Base-by-base conservation (phyloP, 2,329 filamentous ascomycete genomes). In the Teratosphaeria gauchensis region DNA sequence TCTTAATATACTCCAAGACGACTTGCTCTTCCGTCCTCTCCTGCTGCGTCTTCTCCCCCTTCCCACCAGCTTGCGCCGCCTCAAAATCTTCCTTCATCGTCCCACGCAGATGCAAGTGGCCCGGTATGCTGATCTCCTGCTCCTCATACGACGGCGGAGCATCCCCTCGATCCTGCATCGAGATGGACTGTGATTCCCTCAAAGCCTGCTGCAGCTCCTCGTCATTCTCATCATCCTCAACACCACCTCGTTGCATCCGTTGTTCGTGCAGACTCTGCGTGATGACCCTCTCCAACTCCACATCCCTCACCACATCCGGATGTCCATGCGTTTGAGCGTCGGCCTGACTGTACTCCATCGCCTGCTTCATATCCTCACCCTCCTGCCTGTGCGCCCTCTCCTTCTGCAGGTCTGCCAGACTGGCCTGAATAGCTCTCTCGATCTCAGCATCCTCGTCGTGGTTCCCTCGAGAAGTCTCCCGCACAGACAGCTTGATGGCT, bases 1-100 rank as follows among this genome's bases (percentile, higher is more conserved):
- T 87, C 78, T 87, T 88, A 48, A 90, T 80, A 71, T 89, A 90
- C 66, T 90, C 87, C 69, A 92, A 72, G 8, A 91, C 82, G 59
- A 88, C 84, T 58, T 90, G 83, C 69, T 92, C 87, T 68, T 91
- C 88, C 72, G 30, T 81, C 78, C 56, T 70, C 70, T 72, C 71
- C 66, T 69, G 71, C 65, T 64, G 60, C 4, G 58, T 63, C 60
- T 63, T 67, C 65, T 69, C 67, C 33, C 59, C 58, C 28, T 58
- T n/a, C 54, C 52, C 42, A 28, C 28, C 12, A 11, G 42, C n/a
- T n/a, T n/a, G n/a, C n/a, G n/a, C n/a, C n/a, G n/a, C 21, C 38
- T 58, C 63, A 35, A 62, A 69, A 16, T 65, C 61, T 32, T 61
- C 62, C 58, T 62, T 58, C 7, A 67, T 69, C 4, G 68, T 68